These are phyloP conservation scores for Termitomyces sp. DNA, from an alignment of 768 basidiomycete species.

Conservation along the genomic window DNA sequence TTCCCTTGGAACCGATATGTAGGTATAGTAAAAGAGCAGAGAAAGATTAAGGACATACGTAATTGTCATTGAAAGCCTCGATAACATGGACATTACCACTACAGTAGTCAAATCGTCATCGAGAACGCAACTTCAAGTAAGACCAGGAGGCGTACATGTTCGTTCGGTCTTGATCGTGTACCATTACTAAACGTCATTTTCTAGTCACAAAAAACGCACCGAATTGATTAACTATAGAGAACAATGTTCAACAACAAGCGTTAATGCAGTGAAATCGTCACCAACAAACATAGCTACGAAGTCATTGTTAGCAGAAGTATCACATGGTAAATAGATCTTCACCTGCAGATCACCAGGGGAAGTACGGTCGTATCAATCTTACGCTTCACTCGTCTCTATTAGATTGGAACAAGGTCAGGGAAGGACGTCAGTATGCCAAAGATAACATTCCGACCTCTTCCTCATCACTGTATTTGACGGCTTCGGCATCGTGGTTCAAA, in stretches of 20 bases:
- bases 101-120: not conserved
- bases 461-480: conserved; percentile 43
- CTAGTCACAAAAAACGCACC: conserved; percentile 23
- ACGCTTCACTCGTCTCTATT: conserved; percentile 37
- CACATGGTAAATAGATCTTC: conserved; percentile 3
- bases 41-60: conserved; percentile 26
- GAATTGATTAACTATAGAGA: conserved; percentile 41
- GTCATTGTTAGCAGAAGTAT: not conserved
- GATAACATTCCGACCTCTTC: conserved; percentile 33
- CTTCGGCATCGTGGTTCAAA: conserved; percentile 46
- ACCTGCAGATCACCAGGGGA: conserved; percentile 49
- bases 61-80: conserved; percentile 48
- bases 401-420: not conserved
- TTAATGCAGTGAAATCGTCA: not conserved
- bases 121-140: not conserved
- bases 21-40: not conserved
- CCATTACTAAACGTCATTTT: not conserved
- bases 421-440: too few species aligned
- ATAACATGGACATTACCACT: conserved; percentile 59
- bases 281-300: conserved; percentile 45
- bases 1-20: conserved; percentile 29
- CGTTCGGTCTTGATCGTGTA: conserved; percentile 40
- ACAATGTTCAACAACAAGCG: conserved; percentile 15
- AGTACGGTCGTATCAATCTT: conserved; percentile 53
- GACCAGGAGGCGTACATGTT: conserved; percentile 40